phyloP scores from a whole-genome alignment of 208 protist genomes.

The Tetramitus jugosus region DNA sequence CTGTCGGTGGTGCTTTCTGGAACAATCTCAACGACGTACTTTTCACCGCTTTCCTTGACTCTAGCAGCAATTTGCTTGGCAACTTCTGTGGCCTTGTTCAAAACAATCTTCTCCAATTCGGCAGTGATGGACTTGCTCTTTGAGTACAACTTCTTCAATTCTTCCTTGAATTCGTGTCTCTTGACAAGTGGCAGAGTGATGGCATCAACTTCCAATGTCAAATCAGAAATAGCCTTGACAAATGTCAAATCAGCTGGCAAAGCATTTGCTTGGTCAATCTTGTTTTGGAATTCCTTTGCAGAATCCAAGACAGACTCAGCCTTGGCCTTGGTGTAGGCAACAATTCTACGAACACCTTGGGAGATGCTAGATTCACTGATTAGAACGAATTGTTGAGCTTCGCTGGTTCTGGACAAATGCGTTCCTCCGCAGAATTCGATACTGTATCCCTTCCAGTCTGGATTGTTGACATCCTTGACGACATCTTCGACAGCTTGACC shows the following conservation, averaged over 20 bases:
- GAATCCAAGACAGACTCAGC: background rate
- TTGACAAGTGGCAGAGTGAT: background rate
- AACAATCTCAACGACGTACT: background rate
- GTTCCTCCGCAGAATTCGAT: constrained; percentile 97
- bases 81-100: background rate
- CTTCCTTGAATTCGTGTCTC: background rate
- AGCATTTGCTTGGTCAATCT: background rate
- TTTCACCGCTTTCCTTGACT: background rate
- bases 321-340: constrained; percentile 43
- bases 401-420: constrained; percentile 70
- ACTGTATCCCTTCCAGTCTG: constrained; percentile 62
- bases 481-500: constrained; percentile 77
- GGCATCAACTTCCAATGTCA: background rate
- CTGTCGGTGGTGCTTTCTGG: background rate
- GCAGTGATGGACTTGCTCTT: background rate
- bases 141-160: background rate
- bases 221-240: background rate
- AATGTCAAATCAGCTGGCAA: background rate
- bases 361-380: constrained; percentile 77
- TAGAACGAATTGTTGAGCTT: constrained; percentile 78
- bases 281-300: background rate
- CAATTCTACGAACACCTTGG: constrained; percentile 51
- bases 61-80: background rate
- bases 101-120: background rate
- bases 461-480: constrained; percentile 67